These are phyloP conservation scores for Pseudogymnoascus pannorum DNA, from an alignment of 2,329 filamentous ascomycete species.

Conservation along the genomic window DNA sequence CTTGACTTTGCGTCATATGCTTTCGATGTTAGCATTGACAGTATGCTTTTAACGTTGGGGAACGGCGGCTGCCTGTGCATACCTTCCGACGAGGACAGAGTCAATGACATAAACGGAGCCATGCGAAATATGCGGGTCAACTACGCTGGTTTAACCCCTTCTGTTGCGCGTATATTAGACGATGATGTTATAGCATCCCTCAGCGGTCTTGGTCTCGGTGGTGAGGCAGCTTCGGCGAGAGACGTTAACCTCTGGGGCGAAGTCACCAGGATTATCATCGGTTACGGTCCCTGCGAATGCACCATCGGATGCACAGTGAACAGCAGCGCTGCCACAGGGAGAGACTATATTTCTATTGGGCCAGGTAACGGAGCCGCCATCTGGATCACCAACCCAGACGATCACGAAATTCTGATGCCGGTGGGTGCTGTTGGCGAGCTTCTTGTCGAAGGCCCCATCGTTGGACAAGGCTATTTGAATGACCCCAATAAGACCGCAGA, in stretches of 20 bases:
- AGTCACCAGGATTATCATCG: constrained; percentile 33
- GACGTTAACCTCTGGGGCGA: constrained; percentile 33
- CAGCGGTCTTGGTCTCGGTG: constrained; percentile 21
- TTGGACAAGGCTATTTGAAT: constrained; percentile 55
- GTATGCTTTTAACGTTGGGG: constrained; percentile 32
- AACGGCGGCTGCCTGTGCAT: constrained; percentile 35
- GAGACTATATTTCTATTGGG: constrained; percentile 10
- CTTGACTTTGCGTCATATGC: constrained; percentile 30
- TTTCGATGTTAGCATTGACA: constrained; percentile 34
- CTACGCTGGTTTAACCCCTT: constrained; percentile 25
- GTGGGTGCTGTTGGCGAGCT: constrained; percentile 25
- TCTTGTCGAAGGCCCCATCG: constrained; percentile 41
- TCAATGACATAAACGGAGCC: constrained; percentile 31
- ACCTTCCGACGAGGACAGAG: constrained; percentile 31
- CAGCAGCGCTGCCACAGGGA: constrained; percentile 11
- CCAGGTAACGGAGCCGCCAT: constrained; percentile 13
- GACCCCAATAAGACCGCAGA: constrained; percentile 49
- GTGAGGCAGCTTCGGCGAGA: constrained; percentile 31
- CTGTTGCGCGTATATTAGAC: constrained; percentile 22
- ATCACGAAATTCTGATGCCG: constrained; percentile 19
- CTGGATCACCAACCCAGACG: constrained; percentile 32
- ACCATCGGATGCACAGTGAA: constrained; percentile 17
- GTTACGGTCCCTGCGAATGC: constrained; percentile 33
- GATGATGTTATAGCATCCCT: constrained; percentile 21
- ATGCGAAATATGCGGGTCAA: constrained; percentile 22